Evolutionary conservation across 768 basidiomycete genomes (phyloP).

Genomic region (Rhizopogon vesiculosus): DNA sequence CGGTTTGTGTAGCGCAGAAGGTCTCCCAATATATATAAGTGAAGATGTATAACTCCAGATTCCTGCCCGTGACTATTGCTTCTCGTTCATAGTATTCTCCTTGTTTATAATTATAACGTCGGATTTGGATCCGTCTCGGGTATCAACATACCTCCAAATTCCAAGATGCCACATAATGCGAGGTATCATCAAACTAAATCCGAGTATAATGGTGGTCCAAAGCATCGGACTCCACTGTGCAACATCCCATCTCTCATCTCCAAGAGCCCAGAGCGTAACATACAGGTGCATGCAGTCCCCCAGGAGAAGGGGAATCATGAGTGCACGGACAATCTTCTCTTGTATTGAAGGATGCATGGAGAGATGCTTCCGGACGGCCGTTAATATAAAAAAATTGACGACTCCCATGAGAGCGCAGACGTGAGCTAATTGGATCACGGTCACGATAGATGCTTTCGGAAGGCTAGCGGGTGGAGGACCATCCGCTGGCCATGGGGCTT

Average conservation of each 20-base stretch:
- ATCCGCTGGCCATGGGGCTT: conserved; percentile 66
- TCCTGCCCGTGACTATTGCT: not conserved
- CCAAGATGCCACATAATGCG: conserved; percentile 73
- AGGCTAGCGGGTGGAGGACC: conserved; percentile 42
- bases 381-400: conserved; percentile 64
- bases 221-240: conserved; percentile 63
- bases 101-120: not conserved
- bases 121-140: conserved; percentile 41
- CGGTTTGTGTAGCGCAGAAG: conserved; percentile 2
- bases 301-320: conserved; percentile 63
- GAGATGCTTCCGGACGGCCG: conserved; percentile 57
- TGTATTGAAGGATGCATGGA: conserved; percentile 56
- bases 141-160: conserved; percentile 67
- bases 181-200: conserved; percentile 63
- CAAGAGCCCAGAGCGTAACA: conserved; percentile 71
- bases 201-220: conserved; percentile 61
- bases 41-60: conserved; percentile 13
- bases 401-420: conserved; percentile 72
- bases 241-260: conserved; percentile 63
- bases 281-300: conserved; percentile 66
- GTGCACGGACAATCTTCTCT: conserved; percentile 62
- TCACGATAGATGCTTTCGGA: conserved; percentile 61
- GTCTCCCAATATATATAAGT: conserved; percentile 11
- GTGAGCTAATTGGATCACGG: conserved; percentile 71
- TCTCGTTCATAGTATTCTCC: not conserved